Percentiles rank a stretch among this genome's conserved stretches.
These are phyloP conservation scores for Paecilomyces dactylethromorphus DNA, from an alignment of 2,329 filamentous ascomycete genomes.

Conservation along the genomic window DNA sequence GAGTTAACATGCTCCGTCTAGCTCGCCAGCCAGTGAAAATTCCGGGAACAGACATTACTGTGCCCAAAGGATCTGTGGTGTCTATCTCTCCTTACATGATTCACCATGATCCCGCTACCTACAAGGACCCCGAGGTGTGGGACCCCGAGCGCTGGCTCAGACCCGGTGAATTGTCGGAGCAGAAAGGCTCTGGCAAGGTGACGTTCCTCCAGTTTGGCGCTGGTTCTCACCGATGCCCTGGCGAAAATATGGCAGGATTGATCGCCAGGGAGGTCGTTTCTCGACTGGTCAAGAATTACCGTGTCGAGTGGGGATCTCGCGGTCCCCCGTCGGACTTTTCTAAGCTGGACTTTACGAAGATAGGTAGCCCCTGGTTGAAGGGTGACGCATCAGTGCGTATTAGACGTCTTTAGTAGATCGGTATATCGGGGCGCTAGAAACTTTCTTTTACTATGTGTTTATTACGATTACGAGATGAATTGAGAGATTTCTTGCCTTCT, in stretches of 20 bases:
- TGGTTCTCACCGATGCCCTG: slow-evolving; percentile 9
- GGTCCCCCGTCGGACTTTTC: slow-evolving; percentile 4
- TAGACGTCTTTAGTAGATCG: not conserved
- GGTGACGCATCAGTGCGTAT: slow-evolving; percentile 8
- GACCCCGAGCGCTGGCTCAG: slow-evolving; percentile 8
- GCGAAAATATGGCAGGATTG: slow-evolving; percentile 9
- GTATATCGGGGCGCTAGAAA: not conserved
- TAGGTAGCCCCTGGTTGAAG: slow-evolving; percentile 10
- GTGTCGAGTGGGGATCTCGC: slow-evolving; percentile 6
- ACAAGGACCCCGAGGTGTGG: slow-evolving; percentile 5
- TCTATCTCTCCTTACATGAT: slow-evolving; percentile 10
- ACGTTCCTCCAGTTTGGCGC: slow-evolving; percentile 9
- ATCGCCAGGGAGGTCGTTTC: slow-evolving; percentile 6
- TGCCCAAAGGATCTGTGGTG: slow-evolving; percentile 8
- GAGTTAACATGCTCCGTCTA: slow-evolving; percentile 8
- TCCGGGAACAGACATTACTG: slow-evolving; percentile 5
- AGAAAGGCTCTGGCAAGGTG: slow-evolving; percentile 4
- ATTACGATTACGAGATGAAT: not conserved
- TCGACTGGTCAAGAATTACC: slow-evolving; percentile 5
- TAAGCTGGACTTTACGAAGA: slow-evolving; percentile 9
- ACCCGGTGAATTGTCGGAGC: slow-evolving; percentile 3
- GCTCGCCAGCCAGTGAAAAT: slow-evolving; percentile 6
- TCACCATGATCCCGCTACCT: slow-evolving; percentile 9
- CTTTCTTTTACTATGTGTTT: not conserved
- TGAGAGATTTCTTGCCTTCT: not conserved